Base-by-base conservation (phyloP, 108 stramenopile genomes). In the Cyclotella sp. region DNA sequence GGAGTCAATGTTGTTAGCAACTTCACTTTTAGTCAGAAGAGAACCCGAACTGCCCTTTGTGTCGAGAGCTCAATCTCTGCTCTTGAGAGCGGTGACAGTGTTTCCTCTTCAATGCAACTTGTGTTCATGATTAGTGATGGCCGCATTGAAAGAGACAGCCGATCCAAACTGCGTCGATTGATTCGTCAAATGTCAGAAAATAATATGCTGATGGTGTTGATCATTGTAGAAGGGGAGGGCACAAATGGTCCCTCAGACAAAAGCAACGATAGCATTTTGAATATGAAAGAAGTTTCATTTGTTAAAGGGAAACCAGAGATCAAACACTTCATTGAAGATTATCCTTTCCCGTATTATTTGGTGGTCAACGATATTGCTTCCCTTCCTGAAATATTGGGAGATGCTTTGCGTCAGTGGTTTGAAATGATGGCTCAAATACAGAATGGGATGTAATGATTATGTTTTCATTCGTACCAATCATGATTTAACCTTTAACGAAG, bases 261-360 rank as follows among this genome's bases (percentile, higher is more conserved):
- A 18, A 95, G 87, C 51, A 89, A 89, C 39, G 95, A 97, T 42
- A 96, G 94, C 70, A 97, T 99, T 44, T 76, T 98, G 68, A 87
- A 96, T 68, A 98, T 97, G 89, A 94, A 97, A 69, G 91, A 95
- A 70, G 97, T 98, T 0, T 83, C 85, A 21, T 98, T 97, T 78
- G 91, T 87, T n/a, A 88, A 93, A 27, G 97, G 97, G 13, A 96
- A 95, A 58, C 91, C 97, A 12, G 84, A 94, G 45, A 87, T 96
- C 49, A 97, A 84, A 69, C 76, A 84, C 26, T 99, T 99, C 88
- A 93, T 99, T 26, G 99, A 99, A 53, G 97, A 96, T 72, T 99
- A 97, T 73, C 99, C 99, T 5, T 98, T 99, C 70, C 98, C 98
- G 3, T 97, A 96, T 78, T 99, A 99, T 79, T 85, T 99, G 52